These are phyloP conservation scores for Climacium dendroides DNA, from an alignment of 225 moss, liverwort and hornwort genomes.

Conservation along the genomic window DNA sequence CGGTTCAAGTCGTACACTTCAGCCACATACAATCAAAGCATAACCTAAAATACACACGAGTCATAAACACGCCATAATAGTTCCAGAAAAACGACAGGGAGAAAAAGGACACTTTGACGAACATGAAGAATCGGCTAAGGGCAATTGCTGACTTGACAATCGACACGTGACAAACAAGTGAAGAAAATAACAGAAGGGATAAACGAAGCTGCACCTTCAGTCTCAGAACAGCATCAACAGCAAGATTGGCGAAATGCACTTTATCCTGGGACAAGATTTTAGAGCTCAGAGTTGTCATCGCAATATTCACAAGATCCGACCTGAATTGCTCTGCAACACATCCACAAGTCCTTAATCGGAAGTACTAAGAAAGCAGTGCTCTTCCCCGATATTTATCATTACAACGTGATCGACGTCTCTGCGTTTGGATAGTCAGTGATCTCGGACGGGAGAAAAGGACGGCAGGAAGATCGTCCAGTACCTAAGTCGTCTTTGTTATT, in stretches of 20 bases:
- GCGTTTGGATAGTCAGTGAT: background rate
- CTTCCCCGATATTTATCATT: background rate
- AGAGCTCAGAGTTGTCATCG: constrained; percentile 98
- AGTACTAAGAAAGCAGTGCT: background rate
- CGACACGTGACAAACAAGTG: background rate
- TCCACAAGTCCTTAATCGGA: background rate
- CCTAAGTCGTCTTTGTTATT: constrained; percentile 78
- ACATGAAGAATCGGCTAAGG: background rate
- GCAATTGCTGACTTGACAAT: background rate
- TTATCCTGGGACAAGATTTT: constrained; percentile 97
- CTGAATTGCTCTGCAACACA: constrained; percentile 67
- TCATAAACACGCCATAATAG: background rate
- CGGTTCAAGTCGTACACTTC: background rate
- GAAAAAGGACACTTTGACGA: background rate
- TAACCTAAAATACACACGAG: background rate
- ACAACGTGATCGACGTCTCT: background rate
- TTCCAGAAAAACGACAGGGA: background rate
- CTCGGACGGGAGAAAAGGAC: background rate
- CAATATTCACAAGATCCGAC: constrained; percentile 85
- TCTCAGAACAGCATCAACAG: constrained; percentile 88
- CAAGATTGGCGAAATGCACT: constrained; percentile 88
- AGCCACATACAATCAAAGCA: background rate
- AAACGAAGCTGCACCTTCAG: constrained; percentile 44
- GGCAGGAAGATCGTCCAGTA: background rate
- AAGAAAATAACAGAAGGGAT: background rate